A percentile compares a stretch with the other conserved stretches of the same genome.
phyloP scores from a whole-genome alignment of 345 rosid genomes.

The Camelina hispida region DNA sequence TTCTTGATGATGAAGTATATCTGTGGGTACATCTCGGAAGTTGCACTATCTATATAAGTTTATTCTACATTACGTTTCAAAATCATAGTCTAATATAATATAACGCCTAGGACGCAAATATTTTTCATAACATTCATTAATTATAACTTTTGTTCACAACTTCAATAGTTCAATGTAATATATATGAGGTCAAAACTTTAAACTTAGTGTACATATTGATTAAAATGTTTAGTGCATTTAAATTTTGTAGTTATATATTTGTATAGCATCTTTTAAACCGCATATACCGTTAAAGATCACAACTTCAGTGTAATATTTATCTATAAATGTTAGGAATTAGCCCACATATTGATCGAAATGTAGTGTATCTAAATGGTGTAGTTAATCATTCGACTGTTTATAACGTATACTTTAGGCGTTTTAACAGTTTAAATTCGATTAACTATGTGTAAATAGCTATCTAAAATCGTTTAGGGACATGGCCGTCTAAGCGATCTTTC shows the following conservation, averaged over 20 bases:
- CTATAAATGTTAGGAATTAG: background rate
- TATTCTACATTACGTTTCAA: background rate
- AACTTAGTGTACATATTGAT: slow-evolving; percentile 13
- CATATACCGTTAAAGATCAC: background rate
- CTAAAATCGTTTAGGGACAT: background rate
- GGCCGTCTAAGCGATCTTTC: background rate
- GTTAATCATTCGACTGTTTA: slow-evolving; percentile 6
- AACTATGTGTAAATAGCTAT: background rate
- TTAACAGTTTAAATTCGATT: background rate
- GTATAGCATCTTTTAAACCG: background rate
- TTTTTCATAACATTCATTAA: slow-evolving; percentile 8
- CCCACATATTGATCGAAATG: background rate
- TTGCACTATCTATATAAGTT: background rate
- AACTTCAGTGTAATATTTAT: slow-evolving; percentile 8
- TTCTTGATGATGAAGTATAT: slow-evolving; percentile 32
- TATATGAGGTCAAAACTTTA: background rate
- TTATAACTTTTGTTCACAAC: background rate
- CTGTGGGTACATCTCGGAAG: background rate
- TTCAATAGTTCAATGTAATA: background rate
- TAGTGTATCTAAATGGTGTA: background rate
- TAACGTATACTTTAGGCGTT: background rate
- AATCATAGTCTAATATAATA: slow-evolving; percentile 1
- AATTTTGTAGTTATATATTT: background rate
- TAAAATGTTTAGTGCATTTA: background rate
- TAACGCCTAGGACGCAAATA: slow-evolving; percentile 4